A percentile compares a stretch with the other conserved stretches of the same genome.
Evolutionary conservation across 306 rosid species (phyloP).

Genomic region (Gillenia trifoliata): DNA sequence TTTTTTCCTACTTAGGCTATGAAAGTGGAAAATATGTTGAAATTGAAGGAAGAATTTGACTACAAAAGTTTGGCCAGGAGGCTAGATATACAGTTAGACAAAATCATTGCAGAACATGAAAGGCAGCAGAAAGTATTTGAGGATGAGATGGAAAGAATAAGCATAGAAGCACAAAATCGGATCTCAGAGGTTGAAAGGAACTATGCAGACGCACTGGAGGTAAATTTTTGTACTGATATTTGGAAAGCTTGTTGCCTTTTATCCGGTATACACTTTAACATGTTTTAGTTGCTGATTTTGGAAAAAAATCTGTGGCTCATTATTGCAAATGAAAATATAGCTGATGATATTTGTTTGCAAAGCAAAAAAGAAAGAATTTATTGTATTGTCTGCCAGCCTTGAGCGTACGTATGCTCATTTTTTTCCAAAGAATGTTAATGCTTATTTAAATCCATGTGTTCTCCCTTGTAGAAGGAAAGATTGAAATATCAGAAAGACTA

Average conservation of each 20-base stretch:
- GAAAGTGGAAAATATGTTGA: constrained; percentile 99
- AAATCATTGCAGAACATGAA: constrained; percentile 91
- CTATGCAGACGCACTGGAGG: constrained; percentile 77
- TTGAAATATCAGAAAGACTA: constrained; percentile 82
- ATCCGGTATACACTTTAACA: neutral
- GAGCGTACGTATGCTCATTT: constrained; percentile 1
- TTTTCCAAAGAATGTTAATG: neutral
- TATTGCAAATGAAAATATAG: neutral
- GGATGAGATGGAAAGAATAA: constrained; percentile 75
- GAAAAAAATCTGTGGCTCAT: neutral
- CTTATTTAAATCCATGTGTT: constrained; percentile 18
- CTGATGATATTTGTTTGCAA: neutral
- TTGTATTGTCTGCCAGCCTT: neutral
- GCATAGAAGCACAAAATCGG: constrained; percentile 56
- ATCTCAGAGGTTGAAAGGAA: constrained; percentile 73
- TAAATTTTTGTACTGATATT: constrained; percentile 28
- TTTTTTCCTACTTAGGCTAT: constrained; percentile 61
- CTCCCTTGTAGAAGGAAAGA: constrained; percentile 64
- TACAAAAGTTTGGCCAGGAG: constrained; percentile 93
- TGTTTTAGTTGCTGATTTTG: constrained; percentile 3
- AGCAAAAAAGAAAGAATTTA: neutral
- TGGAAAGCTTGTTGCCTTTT: neutral
- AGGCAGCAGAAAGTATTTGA: constrained; percentile 93
- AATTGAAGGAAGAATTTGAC: constrained; percentile 93
- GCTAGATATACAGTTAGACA: constrained; percentile 84